These are phyloP conservation scores for Apiospora koreana DNA, from an alignment of 2,329 filamentous ascomycete genomes.

Conservation along the genomic window DNA sequence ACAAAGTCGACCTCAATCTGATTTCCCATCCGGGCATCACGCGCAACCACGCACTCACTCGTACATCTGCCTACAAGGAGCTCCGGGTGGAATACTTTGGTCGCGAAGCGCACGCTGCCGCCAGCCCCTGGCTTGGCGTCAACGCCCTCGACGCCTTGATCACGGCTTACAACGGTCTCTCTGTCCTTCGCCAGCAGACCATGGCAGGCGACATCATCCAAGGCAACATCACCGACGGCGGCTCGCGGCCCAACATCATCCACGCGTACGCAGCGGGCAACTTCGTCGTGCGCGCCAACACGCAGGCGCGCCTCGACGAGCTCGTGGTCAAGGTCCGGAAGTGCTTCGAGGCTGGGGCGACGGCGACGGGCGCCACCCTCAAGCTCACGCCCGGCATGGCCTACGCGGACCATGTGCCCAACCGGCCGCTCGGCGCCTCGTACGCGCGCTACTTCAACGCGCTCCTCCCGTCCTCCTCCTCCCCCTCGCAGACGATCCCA, in stretches of 20 bases:
- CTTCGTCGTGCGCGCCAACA: constrained; percentile 33
- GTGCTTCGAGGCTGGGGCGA: constrained; percentile 49
- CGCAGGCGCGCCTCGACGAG: constrained; percentile 39
- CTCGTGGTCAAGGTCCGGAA: constrained; percentile 43
- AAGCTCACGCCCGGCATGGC: constrained; percentile 42
- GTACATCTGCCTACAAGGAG: constrained; percentile 51
- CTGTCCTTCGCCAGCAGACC: constrained; percentile 57
- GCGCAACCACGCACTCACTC: constrained; percentile 47
- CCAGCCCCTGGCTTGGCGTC: constrained; percentile 58
- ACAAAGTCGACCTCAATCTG: constrained; percentile 38
- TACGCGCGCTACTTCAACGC: constrained; percentile 48
- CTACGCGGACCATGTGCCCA: constrained; percentile 59
- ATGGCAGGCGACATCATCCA: constrained; percentile 51
- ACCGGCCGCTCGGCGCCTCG: constrained; percentile 46
- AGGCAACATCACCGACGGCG: constrained; percentile 54
- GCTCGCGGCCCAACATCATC: constrained; percentile 57
- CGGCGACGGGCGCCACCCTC: constrained; percentile 51
- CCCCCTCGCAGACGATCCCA: constrained; percentile 35
- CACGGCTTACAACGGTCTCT: constrained; percentile 48
- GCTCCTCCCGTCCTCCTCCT: constrained; percentile 25
- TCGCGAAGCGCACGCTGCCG: constrained; percentile 56
- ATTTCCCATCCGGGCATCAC: constrained; percentile 46
- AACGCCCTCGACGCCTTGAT: constrained; percentile 62
- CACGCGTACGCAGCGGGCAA: constrained; percentile 43
- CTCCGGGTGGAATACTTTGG: constrained; percentile 56